These are phyloP conservation scores for Sarocladium strictum DNA, from an alignment of 2,329 filamentous ascomycete species.

Conservation along the genomic window DNA sequence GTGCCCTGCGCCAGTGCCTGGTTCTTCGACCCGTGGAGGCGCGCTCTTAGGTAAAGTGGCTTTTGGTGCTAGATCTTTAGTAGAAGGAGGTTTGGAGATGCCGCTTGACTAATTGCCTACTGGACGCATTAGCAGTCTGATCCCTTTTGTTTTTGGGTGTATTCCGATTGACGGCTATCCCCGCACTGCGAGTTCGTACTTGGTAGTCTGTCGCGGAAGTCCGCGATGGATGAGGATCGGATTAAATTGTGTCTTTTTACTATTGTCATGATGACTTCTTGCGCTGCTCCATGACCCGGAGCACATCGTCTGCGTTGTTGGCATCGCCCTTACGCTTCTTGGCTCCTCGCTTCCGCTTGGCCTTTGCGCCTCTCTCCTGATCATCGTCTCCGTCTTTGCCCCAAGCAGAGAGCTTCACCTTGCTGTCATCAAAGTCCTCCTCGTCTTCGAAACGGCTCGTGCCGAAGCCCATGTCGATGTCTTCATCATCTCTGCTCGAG, in stretches of 20 bases:
- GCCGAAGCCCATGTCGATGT: conserved; percentile 93
- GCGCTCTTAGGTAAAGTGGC: conserved; percentile 7
- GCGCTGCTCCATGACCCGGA: conserved; percentile 66
- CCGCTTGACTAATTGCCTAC: conserved; percentile 3
- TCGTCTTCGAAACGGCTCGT: conserved; percentile 82
- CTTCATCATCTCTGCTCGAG: conserved; percentile 75
- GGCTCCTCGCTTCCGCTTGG: conserved; percentile 61
- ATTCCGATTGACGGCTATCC: not conserved
- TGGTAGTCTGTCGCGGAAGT: conserved; percentile 8
- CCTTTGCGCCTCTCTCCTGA: conserved; percentile 35
- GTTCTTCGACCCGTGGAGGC: not conserved
- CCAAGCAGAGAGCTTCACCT: conserved; percentile 64
- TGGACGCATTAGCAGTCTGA: not conserved
- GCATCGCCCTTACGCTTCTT: conserved; percentile 75
- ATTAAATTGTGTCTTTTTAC: not conserved
- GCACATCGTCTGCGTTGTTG: conserved; percentile 74
- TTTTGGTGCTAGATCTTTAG: conserved; percentile 1
- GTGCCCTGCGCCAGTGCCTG: not conserved
- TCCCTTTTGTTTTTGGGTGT: not conserved
- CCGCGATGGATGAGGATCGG: conserved; percentile 16
- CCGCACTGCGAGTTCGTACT: not conserved
- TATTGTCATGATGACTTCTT: conserved; percentile 25
- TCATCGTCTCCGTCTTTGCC: conserved; percentile 45
- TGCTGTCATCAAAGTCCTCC: conserved; percentile 67
- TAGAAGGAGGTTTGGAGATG: not conserved